These are phyloP conservation scores for Pogostemon cablin DNA, from an alignment of 257 asterid genomes.

Conservation along the genomic window DNA sequence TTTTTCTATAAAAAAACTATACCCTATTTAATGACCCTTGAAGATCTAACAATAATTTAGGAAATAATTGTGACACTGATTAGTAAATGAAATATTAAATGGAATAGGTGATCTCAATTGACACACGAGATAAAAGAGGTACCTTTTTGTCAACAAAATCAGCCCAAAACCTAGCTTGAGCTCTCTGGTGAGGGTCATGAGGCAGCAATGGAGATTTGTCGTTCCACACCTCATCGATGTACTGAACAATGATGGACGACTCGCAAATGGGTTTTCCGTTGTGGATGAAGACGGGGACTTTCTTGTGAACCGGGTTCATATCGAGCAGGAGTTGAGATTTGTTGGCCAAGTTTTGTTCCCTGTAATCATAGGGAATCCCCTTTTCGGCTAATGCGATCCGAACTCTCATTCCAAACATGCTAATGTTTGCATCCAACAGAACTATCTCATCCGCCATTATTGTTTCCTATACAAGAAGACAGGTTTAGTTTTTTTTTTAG, in stretches of 20 bases:
- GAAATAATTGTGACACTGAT: no score
- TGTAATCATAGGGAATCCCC: constrained; percentile 45
- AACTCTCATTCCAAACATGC: constrained; percentile 54
- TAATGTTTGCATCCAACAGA: constrained; percentile 33
- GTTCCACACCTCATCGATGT: constrained; percentile 62
- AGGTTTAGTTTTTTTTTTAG: no score
- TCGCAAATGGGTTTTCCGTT: constrained; percentile 59
- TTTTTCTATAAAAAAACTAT: no score
- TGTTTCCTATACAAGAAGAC: no score
- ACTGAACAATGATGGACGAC: constrained; percentile 49
- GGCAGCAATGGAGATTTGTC: constrained; percentile 45
- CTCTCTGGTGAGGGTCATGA: constrained; percentile 40
- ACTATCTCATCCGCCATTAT: constrained; percentile 36
- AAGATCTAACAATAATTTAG: no score
- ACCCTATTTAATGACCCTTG: no score
- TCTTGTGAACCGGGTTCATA: constrained; percentile 52
- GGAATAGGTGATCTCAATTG: no score
- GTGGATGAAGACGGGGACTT: constrained; percentile 31
- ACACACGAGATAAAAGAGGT: background rate
- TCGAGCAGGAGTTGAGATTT: constrained; percentile 32
- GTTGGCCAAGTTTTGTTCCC: constrained; percentile 36
- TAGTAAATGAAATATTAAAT: no score
- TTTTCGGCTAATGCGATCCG: constrained; percentile 56
- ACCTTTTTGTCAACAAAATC: constrained; percentile 37
- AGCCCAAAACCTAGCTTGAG: constrained; percentile 43